phyloP scores from a whole-genome alignment of 2,329 filamentous ascomycete species.

The Sordariomycetes sp. region DNA sequence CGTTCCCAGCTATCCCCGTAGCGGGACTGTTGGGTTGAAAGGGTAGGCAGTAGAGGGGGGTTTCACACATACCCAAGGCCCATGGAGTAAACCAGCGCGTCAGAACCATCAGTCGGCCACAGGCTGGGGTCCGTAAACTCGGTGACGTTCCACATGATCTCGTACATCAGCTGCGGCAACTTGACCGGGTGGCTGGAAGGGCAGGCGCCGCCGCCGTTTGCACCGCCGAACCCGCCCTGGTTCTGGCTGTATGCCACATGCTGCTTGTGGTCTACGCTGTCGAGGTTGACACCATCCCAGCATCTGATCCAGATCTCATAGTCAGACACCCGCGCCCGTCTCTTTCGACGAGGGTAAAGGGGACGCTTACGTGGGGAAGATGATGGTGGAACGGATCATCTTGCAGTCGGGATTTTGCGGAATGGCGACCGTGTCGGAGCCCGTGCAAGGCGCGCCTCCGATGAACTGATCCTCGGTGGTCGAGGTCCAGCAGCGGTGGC shows the following conservation, averaged over 20 bases:
- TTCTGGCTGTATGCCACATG: slow-evolving; percentile 6
- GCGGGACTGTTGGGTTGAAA: neutral
- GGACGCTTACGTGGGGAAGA: slow-evolving; percentile 29
- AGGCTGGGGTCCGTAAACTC: slow-evolving; percentile 5
- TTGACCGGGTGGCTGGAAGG: slow-evolving; percentile 6
- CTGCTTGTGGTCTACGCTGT: slow-evolving; percentile 28
- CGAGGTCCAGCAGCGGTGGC: slow-evolving; percentile 32
- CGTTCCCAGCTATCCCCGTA: no score
- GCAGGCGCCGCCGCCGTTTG: slow-evolving; percentile 4
- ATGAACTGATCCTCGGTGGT: slow-evolving; percentile 30
- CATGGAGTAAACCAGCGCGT: slow-evolving; percentile 8
- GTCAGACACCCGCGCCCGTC: neutral
- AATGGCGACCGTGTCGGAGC: slow-evolving; percentile 34
- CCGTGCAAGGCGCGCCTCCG: slow-evolving; percentile 33
- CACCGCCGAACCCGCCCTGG: slow-evolving; percentile 2
- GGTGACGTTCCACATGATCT: slow-evolving; percentile 7
- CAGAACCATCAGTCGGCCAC: slow-evolving; percentile 5
- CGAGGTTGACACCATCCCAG: slow-evolving; percentile 39
- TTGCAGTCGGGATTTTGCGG: slow-evolving; percentile 29
- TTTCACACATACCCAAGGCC: slow-evolving; percentile 2
- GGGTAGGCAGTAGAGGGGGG: neutral
- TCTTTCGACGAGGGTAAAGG: slow-evolving; percentile 4
- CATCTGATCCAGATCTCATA: slow-evolving; percentile 19
- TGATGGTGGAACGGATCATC: slow-evolving; percentile 39
- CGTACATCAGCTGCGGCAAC: slow-evolving; percentile 7